Evolutionary conservation across 768 basidiomycete genomes (phyloP).

Genomic region (Crepidotus variabilis): DNA sequence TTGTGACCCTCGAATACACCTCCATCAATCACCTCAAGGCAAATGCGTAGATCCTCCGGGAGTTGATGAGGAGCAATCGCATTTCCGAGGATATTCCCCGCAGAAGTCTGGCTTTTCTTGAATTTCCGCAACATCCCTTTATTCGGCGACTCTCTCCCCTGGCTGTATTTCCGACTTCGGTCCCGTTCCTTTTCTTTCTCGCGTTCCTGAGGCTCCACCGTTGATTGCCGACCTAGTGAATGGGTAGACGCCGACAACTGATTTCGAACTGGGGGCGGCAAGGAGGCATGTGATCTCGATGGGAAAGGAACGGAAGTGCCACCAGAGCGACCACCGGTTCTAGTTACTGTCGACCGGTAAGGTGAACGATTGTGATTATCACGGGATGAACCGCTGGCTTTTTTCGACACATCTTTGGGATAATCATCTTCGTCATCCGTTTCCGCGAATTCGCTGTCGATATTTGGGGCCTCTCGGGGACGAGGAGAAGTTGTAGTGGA

Average conservation of each 20-base stretch:
- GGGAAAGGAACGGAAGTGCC: conserved; percentile 67
- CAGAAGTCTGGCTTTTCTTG: conserved; percentile 58
- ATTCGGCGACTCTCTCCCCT: conserved; percentile 34
- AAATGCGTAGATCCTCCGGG: conserved; percentile 83
- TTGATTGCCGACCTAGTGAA: conserved; percentile 70
- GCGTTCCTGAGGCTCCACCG: conserved; percentile 23
- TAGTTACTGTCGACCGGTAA: conserved; percentile 51
- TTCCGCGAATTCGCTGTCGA: conserved; percentile 67
- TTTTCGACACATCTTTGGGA: no score
- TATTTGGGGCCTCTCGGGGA: conserved; percentile 56
- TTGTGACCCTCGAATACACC: conserved; percentile 90
- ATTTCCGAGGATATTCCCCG: conserved; percentile 43
- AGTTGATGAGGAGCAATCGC: conserved; percentile 73
- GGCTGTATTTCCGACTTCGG: conserved; percentile 46
- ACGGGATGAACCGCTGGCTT: conserved; percentile 10
- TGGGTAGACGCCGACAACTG: conserved; percentile 61
- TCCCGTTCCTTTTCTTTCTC: conserved; percentile 39
- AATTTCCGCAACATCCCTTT: conserved; percentile 64
- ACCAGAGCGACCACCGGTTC: conserved; percentile 35
- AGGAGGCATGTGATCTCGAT: conserved; percentile 73
- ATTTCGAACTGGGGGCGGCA: conserved; percentile 57
- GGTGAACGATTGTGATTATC: conserved; percentile 72
- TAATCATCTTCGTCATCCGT: conserved; percentile 53
- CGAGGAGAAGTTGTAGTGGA: conserved; percentile 32
- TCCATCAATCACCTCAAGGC: conserved; percentile 81